phyloP scores from a whole-genome alignment of 2,329 filamentous ascomycete genomes.

The Aspergillus terreus region DNA sequence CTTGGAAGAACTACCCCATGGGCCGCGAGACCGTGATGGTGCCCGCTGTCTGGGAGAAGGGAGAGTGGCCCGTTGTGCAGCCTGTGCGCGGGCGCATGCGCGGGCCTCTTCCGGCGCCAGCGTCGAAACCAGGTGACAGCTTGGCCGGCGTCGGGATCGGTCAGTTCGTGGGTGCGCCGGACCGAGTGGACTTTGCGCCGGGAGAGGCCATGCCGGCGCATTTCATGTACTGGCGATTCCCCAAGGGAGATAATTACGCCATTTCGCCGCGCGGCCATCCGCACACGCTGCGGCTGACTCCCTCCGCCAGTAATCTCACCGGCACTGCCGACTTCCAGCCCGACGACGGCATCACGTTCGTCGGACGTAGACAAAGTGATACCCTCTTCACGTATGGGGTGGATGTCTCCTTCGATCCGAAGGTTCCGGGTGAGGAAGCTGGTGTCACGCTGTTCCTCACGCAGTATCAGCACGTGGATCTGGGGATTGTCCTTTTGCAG shows the following conservation, averaged over 20 bases:
- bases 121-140: slow-evolving; percentile 6
- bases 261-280: slow-evolving; percentile 43
- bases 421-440: slow-evolving; percentile 6
- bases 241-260: slow-evolving; percentile 41
- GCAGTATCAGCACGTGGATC: slow-evolving; percentile 17
- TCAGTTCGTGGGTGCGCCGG: slow-evolving; percentile 38
- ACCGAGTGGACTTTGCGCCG: slow-evolving; percentile 47
- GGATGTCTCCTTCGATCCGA: slow-evolving; percentile 7
- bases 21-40: slow-evolving; percentile 52
- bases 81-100: slow-evolving; percentile 14
- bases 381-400: slow-evolving; percentile 15
- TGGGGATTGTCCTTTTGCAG: slow-evolving; percentile 9
- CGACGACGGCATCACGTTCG: slow-evolving; percentile 6
- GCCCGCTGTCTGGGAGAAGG: slow-evolving; percentile 46
- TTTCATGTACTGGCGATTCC: slow-evolving; percentile 56
- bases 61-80: slow-evolving; percentile 44
- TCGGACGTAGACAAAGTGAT: slow-evolving; percentile 15
- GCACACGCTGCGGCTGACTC: slow-evolving; percentile 45
- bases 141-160: slow-evolving; percentile 25
- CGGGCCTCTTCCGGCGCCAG: slow-evolving; percentile 6
- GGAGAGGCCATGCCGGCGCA: slow-evolving; percentile 48
- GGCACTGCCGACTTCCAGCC: slow-evolving; percentile 37
- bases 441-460: slow-evolving; percentile 17
- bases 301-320: slow-evolving; percentile 53
- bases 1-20: slow-evolving; percentile 48